phyloP scores from a whole-genome alignment of 1,139 yeast species.

The Saccharomycopsis phalli region DNA sequence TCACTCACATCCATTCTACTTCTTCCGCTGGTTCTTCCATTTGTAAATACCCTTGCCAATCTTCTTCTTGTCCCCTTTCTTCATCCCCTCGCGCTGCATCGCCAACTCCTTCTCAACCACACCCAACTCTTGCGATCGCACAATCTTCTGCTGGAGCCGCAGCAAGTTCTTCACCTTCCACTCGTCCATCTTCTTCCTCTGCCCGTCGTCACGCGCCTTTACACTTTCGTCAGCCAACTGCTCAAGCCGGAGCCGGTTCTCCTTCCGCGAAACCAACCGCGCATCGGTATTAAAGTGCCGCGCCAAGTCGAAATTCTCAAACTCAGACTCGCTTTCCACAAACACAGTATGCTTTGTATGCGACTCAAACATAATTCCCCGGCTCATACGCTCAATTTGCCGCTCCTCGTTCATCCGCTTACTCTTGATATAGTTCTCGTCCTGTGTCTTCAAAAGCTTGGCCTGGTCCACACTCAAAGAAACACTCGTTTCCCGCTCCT shows the following conservation, averaged over 20 bases:
- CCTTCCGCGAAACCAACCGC: slow-evolving; percentile 51
- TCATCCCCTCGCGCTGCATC: slow-evolving; percentile 77
- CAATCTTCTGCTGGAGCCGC: slow-evolving; percentile 48
- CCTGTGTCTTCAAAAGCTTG: slow-evolving; percentile 80
- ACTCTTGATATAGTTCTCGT: slow-evolving; percentile 74
- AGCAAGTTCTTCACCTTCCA: slow-evolving; percentile 43
- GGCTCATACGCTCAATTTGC: slow-evolving; percentile 42
- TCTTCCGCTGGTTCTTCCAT: slow-evolving; percentile 80
- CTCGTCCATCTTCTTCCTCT: slow-evolving; percentile 17
- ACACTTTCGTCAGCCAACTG: slow-evolving; percentile 44
- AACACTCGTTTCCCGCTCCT: slow-evolving; percentile 56
- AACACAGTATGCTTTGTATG: slow-evolving; percentile 76
- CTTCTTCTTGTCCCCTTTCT: slow-evolving; percentile 81
- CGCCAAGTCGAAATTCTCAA: slow-evolving; percentile 54
- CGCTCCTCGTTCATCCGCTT: slow-evolving; percentile 59
- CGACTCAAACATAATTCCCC: slow-evolving; percentile 42
- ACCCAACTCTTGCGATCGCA: slow-evolving; percentile 57
- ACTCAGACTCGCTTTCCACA: slow-evolving; percentile 55
- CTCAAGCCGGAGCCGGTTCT: slow-evolving; percentile 57
- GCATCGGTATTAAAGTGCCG: slow-evolving; percentile 62
- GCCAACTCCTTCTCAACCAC: slow-evolving; percentile 69
- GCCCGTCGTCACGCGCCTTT: slow-evolving; percentile 6
- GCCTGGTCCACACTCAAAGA: slow-evolving; percentile 64
- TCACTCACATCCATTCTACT: no score
- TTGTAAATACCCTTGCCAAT: slow-evolving; percentile 67